phyloP scores from a whole-genome alignment of 176 grass and related monocot genomes.

The Oryza brachyantha region DNA sequence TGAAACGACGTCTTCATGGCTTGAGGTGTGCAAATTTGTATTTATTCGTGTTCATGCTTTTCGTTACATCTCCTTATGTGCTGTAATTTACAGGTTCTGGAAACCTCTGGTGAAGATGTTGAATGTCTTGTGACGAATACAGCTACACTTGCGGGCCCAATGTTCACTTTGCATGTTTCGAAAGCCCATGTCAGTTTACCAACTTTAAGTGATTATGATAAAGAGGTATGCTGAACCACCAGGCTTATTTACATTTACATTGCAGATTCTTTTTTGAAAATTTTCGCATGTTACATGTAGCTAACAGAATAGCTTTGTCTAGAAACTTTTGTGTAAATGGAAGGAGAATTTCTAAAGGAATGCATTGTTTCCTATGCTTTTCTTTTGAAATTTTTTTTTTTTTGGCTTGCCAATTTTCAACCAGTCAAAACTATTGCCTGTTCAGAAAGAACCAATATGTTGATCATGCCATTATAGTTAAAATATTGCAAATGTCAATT shows the following conservation, averaged over 20 bases:
- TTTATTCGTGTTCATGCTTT: neutral
- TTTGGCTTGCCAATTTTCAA: neutral
- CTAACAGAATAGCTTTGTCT: neutral
- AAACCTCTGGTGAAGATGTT: conserved; percentile 61
- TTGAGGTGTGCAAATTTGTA: conserved; percentile 58
- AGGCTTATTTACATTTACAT: conserved; percentile 10
- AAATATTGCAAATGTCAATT: conserved; percentile 10
- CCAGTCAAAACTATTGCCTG: neutral
- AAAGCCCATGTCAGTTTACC: conserved; percentile 82
- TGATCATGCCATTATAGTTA: neutral
- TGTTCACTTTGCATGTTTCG: conserved; percentile 80
- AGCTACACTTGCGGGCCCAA: conserved; percentile 66
- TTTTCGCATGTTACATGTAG: neutral
- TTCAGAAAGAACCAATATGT: neutral
- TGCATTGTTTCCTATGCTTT: neutral
- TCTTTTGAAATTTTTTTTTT: neutral
- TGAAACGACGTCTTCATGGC: conserved; percentile 91
- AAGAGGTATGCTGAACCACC: conserved; percentile 57
- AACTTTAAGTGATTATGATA: conserved; percentile 82
- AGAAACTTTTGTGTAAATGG: neutral
- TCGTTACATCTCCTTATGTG: conserved; percentile 1
- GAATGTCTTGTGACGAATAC: conserved; percentile 82
- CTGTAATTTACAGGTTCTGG: conserved; percentile 56
- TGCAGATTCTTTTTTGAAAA: neutral
- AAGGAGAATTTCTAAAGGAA: neutral